Percentiles rank a stretch among this genome's conserved stretches.
Conservation (phyloP, 164 flowering plant species). For the grape (Vitis vinifera) region DNA sequence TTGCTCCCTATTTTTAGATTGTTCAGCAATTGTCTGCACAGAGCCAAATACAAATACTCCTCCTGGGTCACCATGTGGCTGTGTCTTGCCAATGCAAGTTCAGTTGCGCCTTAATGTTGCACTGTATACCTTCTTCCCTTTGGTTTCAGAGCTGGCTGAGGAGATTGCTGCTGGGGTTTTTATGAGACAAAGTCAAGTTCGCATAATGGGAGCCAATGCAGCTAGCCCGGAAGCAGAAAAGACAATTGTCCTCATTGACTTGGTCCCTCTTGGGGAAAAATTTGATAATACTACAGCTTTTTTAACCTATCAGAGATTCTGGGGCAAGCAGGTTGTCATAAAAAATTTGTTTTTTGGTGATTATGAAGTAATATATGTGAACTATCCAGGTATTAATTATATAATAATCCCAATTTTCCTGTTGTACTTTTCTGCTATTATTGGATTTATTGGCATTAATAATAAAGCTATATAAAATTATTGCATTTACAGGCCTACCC, state of each 20-base stretch:
- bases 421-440: neutral
- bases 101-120: conserved; percentile 63
- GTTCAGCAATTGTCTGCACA: conserved; percentile 48
- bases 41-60: conserved; percentile 75
- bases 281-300: conserved; percentile 68
- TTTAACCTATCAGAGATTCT: conserved; percentile 55
- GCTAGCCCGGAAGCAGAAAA: conserved; percentile 62
- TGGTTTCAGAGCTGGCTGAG: conserved; percentile 69
- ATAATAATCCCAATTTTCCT: neutral
- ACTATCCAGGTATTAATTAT: conserved; percentile 55
- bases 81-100: conserved; percentile 80
- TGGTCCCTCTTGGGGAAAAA: conserved; percentile 62
- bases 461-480: neutral
- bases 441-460: neutral
- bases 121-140: conserved; percentile 76
- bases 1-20: conserved; percentile 46
- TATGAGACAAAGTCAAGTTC: conserved; percentile 75
- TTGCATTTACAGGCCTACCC: conserved; percentile 55
- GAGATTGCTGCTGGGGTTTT: conserved; percentile 75
- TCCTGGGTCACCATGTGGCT: conserved; percentile 78
- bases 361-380: conserved; percentile 71
- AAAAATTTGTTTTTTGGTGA: conserved; percentile 54
- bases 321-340: conserved; percentile 56
- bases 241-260: conserved; percentile 58
- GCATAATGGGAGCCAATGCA: conserved; percentile 76